A percentile compares a stretch with the other conserved stretches of the same genome.
Conservation (phyloP, 1,139 yeast genomes). For the Saccharomyces hybrid region DNA sequence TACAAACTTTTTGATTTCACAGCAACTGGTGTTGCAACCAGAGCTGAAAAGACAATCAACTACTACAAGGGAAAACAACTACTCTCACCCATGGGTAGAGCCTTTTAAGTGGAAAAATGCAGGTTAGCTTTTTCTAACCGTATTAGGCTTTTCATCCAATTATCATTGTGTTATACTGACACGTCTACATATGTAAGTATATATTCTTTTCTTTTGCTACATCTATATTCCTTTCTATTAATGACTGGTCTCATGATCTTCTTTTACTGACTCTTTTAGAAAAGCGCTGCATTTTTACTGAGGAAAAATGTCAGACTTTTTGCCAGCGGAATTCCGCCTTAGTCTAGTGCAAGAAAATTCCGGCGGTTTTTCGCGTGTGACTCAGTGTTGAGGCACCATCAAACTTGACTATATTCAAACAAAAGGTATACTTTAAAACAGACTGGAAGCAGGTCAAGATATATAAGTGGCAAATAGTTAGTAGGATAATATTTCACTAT, state of each 20-base stretch:
- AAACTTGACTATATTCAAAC: background rate
- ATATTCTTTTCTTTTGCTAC: background rate
- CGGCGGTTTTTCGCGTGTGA: slow-evolving; percentile 1
- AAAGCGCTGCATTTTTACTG: background rate
- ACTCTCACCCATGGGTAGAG: slow-evolving; percentile 67
- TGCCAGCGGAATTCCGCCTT: background rate
- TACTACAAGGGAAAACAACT: slow-evolving; percentile 71
- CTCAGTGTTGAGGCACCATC: background rate
- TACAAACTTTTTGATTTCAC: slow-evolving; percentile 83
- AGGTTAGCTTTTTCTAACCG: no score
- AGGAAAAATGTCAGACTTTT: background rate
- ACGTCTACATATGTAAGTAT: background rate
- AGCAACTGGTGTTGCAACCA: slow-evolving; percentile 80
- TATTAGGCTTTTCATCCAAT: no score
- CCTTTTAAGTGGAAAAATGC: slow-evolving; percentile 42
- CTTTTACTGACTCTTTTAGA: background rate
- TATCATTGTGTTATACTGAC: no score
- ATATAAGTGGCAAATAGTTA: background rate
- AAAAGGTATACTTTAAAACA: background rate
- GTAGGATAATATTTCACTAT: background rate
- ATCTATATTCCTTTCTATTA: background rate
- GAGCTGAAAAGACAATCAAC: slow-evolving; percentile 69
- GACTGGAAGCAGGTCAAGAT: background rate
- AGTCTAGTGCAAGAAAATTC: background rate
- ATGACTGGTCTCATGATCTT: background rate